phyloP scores from a whole-genome alignment of 805 yeast genomes.

The Lipomyces sp. region DNA sequence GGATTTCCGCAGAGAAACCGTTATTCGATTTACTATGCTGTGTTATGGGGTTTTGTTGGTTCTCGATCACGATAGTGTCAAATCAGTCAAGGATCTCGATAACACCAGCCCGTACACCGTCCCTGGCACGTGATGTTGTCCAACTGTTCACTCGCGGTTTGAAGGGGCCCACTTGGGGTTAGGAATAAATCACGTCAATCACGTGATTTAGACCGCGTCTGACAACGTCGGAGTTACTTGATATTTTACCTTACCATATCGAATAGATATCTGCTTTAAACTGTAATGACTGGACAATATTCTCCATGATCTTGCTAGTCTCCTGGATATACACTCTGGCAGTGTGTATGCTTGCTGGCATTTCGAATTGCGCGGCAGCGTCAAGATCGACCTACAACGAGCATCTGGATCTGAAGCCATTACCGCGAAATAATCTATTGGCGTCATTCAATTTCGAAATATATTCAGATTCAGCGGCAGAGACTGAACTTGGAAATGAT shows the following conservation, averaged over 20 bases:
- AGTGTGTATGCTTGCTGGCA: neutral
- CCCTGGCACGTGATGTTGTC: no score
- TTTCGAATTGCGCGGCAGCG: neutral
- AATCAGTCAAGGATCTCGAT: no score
- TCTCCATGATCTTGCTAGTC: neutral
- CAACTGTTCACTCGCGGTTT: no score
- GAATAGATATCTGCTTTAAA: neutral
- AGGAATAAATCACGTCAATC: neutral
- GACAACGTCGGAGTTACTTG: no score
- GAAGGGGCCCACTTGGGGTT: no score
- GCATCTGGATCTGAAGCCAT: slow-evolving; percentile 63
- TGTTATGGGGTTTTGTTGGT: no score
- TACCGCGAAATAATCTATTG: slow-evolving; percentile 71
- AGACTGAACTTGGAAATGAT: slow-evolving; percentile 4
- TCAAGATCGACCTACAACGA: slow-evolving; percentile 55
- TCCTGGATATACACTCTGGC: neutral
- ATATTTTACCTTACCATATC: no score
- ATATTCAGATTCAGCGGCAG: slow-evolving; percentile 54
- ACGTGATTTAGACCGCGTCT: neutral
- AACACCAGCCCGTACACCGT: no score
- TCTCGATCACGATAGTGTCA: no score
- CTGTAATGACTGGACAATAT: neutral
- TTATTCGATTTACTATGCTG: no score
- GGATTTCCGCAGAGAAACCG: no score
- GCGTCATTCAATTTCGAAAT: slow-evolving; percentile 73